Evolutionary conservation across 1,284 basidiomycete species (phyloP), one percentile per base, ranked within the genome.

Genomic region (Tylopilus sp.): DNA sequence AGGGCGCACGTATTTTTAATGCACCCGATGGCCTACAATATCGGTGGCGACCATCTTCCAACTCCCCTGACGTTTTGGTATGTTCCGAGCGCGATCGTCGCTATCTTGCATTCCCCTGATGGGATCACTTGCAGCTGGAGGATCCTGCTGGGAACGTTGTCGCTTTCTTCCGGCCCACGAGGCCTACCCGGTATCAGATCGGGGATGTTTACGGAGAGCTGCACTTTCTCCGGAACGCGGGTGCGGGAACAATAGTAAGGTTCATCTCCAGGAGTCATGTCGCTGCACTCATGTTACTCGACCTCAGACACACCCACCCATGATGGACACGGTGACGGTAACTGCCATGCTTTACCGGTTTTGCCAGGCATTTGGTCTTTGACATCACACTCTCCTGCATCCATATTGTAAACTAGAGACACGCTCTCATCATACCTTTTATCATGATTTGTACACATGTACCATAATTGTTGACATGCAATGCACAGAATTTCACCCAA

Each of bases 251-350:
- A 54, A 86, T 91, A 72, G 89, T 91, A 72, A 73, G 65, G 50
- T 50, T 47, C 48, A 40, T 47, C 44, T 56, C 24, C 40, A 50
- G 45, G 28, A 25, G 32, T 59, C 54, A 49, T 55, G 52, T 62
- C 66, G 57, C 37, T 5, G 42, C 50, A 29, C 57, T 68, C 57
- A 72, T 62, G 50, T 58, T 56, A 32, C 53, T 54, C 59, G 57
- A 45, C 51, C 40, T 49, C 66, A 90, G 88, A 88, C 83, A 76
- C 88, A 90, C 66, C 88, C 88, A 51, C 89, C 90, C 56, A 83
- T 91, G 71, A 92, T 92, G 88, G 89, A 92, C 76, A 83, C 82
- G 45, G 88, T 92, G 56, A 85, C 85, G 33, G 83, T 92, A 58
- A 89, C 89, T 33, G 82, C 83, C 49, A 90, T 92, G 86, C 76